Base-by-base conservation (phyloP, 805 yeast species). In the Isabelozyma heimii region DNA sequence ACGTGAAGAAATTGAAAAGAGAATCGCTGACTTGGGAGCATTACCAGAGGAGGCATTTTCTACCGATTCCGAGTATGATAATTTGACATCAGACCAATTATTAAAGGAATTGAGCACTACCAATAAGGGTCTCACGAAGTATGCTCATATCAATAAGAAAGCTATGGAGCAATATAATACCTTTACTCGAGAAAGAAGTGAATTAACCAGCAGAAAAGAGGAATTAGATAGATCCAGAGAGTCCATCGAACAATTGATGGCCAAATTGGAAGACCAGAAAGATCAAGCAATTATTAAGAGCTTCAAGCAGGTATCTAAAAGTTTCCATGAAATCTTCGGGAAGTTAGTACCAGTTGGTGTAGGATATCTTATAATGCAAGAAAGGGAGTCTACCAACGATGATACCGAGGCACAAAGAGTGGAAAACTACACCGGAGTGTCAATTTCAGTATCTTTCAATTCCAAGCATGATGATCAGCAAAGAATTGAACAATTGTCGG, bases 381-480 rank as follows among this genome's bases (percentile, higher is more conserved):
- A 75, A 73, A 52, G 70, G 69, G 20, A 15, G 8, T 44, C 42
- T n/a, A 45, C 44, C 17, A 41, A 26, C 7, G 58, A 47, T 6
- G 59, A 53, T 26, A 47, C 33, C 15, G 61, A 55, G 9, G 52
- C 43, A n/a, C 59, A 51, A 10, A 53, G 46, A 6, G 73, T 81
- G 43, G 88, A 84, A 14, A 80, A 81, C 47, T 89, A 87, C 62
- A 72, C 75, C 9, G 98, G 98, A 20, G 90, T 92, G 3, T 81
- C 95, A 0, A 89, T 94, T 47, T 76, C 85, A 8, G 97, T 91
- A 2, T 89, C 97, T 0, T 92, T 92, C 75, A 92, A 90, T 63
- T 86, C 95, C 8, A 85, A 85, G 60, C 76, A 79, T 26, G 87
- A 91, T 61, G 97, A 91, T 56, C 97, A 89, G 63, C 87, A 86